phyloP scores from a whole-genome alignment of 805 yeast genomes.

The Saccharomyces mikatae region DNA sequence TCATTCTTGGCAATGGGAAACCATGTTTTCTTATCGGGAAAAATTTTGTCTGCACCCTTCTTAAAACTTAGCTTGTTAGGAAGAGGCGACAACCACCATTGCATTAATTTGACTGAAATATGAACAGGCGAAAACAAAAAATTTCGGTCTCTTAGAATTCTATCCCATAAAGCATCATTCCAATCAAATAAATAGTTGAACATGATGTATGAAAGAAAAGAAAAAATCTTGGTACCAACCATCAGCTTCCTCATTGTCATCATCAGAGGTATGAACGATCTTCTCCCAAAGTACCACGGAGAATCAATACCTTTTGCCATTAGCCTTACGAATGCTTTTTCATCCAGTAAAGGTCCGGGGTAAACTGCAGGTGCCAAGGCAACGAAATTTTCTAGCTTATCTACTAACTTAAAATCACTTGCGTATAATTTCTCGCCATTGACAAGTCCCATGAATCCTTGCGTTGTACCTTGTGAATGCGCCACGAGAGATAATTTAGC shows the following conservation, averaged over 20 bases:
- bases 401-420: slow-evolving; percentile 35
- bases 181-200: slow-evolving; percentile 83
- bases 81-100: slow-evolving; percentile 74
- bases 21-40: slow-evolving; percentile 51
- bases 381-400: slow-evolving; percentile 56
- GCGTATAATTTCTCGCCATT: slow-evolving; percentile 29
- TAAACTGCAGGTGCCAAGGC: slow-evolving; percentile 88
- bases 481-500: slow-evolving; percentile 56
- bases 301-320: slow-evolving; percentile 45
- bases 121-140: slow-evolving; percentile 81
- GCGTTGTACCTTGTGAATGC: slow-evolving; percentile 93
- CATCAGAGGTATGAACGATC: slow-evolving; percentile 73
- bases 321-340: slow-evolving; percentile 51
- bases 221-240: slow-evolving; percentile 46
- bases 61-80: slow-evolving; percentile 37
- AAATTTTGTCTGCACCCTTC: slow-evolving; percentile 33
- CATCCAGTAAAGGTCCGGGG: slow-evolving; percentile 69
- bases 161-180: slow-evolving; percentile 75
- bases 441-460: slow-evolving; percentile 62
- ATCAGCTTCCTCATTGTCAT: slow-evolving; percentile 45
- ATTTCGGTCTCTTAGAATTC: slow-evolving; percentile 56
- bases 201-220: slow-evolving; percentile 65
- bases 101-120: slow-evolving; percentile 73
- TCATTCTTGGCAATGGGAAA: slow-evolving; percentile 27
- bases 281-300: slow-evolving; percentile 60